Base-by-base conservation (phyloP, 352 stramenopile genomes). In the Globisporangium recalcitrans region DNA sequence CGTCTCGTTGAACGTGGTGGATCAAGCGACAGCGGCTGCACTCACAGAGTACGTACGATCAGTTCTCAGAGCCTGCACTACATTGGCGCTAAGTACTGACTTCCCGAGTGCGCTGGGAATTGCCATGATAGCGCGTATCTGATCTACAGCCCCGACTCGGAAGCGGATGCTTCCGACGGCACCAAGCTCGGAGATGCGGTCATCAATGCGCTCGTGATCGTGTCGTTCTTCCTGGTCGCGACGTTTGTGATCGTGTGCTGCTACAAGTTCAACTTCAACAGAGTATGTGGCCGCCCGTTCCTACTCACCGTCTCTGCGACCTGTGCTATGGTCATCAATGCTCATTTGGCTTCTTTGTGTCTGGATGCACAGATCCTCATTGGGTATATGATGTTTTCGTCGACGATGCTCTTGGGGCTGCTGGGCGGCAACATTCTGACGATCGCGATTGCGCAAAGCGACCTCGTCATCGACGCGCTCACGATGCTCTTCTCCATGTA, bases 311-410 rank as follows among this genome's bases (percentile, higher is more conserved):
- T 7, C 22, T 52, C 1, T 36, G n/a, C n/a, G n/a, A n/a, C n/a
- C 24, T 34, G n/a, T 22, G 2, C 26, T 54, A 3, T 22, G 5
- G 11, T 24, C 7, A 21, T 14, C 3, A 10, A 54, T n/a, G 13
- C n/a, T 56, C 49, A 27, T 10, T 19, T 55, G 27, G 16, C 8
- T n/a, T n/a, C 21, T n/a, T 10, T 49, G 13, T 55, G 5, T 34
- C 52, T 40, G 26, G 7, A 4, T 24, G 14, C 61, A 26, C 62
- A 95, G 82, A 78, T 85, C 52, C 61, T 93, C 44, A 82, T 91
- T 42, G 88, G 84, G 13, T 97, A 96, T 69, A 93, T 97, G 77
- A 94, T 97, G 78, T 82, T 97, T 38, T 92, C 90, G 34, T 97
- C 86, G 16, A 74, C 80, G 29, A 91, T 94, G 76, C 69, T 97